phyloP scores from a whole-genome alignment of 23 red algal genomes.

The Gracilariopsis chorda region DNA sequence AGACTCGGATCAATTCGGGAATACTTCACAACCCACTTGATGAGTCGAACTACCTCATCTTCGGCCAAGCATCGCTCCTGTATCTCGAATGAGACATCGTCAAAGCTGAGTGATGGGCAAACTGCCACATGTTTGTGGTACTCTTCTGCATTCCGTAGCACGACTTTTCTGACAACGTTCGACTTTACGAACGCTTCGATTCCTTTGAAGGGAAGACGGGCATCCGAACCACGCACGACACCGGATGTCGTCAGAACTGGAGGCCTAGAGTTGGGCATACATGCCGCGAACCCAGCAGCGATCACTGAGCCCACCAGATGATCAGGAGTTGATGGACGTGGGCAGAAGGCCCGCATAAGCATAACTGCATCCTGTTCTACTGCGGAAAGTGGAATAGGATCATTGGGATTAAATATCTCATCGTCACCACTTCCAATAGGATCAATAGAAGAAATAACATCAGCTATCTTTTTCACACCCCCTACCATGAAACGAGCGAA shows the following conservation, averaged over 20 bases:
- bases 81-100: not conserved
- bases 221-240: slow-evolving; percentile 1
- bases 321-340: slow-evolving; percentile 43
- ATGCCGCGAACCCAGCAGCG: slow-evolving; percentile 40
- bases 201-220: slow-evolving; percentile 11
- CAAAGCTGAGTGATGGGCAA: not conserved
- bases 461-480: slow-evolving; percentile 42
- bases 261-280: slow-evolving; percentile 22
- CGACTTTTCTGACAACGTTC: slow-evolving; percentile 24
- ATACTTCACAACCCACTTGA: slow-evolving; percentile 53
- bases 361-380: slow-evolving; percentile 52
- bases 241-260: slow-evolving; percentile 42
- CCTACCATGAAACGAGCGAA: slow-evolving; percentile 46
- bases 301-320: slow-evolving; percentile 23
- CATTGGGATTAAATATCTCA: slow-evolving; percentile 45
- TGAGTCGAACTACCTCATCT: slow-evolving; percentile 33
- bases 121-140: slow-evolving; percentile 35
- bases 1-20: not conserved
- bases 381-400: slow-evolving; percentile 25
- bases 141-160: slow-evolving; percentile 38
- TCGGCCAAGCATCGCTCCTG: not conserved
- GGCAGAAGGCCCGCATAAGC: slow-evolving; percentile 51
- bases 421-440: slow-evolving; percentile 1
- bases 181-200: slow-evolving; percentile 58
- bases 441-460: slow-evolving; percentile 21